Conservation (phyloP, 257 asterid species). For the Solanum virginianum region DNA sequence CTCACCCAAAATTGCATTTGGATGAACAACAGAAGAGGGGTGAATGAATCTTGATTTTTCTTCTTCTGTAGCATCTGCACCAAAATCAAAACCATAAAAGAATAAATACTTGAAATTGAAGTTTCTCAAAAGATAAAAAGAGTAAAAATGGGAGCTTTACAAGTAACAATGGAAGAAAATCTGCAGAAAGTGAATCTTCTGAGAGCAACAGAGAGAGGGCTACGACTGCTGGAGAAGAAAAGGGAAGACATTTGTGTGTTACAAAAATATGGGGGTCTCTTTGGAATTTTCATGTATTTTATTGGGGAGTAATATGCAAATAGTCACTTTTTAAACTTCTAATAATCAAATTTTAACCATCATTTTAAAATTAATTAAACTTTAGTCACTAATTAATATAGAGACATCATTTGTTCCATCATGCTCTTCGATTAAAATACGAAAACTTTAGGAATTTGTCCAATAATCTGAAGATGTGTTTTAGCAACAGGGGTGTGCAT, state of each 20-base stretch:
- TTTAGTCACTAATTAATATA: not conserved
- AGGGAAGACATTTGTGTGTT: conserved; percentile 19
- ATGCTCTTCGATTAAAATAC: not conserved
- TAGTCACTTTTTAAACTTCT: not conserved
- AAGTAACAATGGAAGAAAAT: conserved; percentile 31
- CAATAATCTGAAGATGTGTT: too few species aligned
- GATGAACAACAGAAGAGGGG: conserved; percentile 72
- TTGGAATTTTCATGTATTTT: not conserved
- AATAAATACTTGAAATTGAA: not conserved
- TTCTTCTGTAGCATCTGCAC: conserved; percentile 37
- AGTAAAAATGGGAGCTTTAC: conserved; percentile 7
- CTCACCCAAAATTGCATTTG: conserved; percentile 67
- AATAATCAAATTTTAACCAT: not conserved
- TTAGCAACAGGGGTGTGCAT: too few species aligned
- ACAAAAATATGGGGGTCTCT: not conserved
- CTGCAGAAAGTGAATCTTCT: conserved; percentile 16
- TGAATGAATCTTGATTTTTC: conserved; percentile 37
- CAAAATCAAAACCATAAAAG: not conserved
- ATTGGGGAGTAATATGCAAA: not conserved
- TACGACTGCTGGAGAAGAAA: conserved; percentile 4
- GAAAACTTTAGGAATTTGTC: not conserved
- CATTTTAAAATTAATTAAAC: not conserved
- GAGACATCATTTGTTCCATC: not conserved
- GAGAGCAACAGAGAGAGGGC: conserved; percentile 16
- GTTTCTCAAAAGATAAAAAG: not conserved